Conservation (phyloP, 2,329 filamentous ascomycete genomes). For the Ophiosphaerella narmari region DNA sequence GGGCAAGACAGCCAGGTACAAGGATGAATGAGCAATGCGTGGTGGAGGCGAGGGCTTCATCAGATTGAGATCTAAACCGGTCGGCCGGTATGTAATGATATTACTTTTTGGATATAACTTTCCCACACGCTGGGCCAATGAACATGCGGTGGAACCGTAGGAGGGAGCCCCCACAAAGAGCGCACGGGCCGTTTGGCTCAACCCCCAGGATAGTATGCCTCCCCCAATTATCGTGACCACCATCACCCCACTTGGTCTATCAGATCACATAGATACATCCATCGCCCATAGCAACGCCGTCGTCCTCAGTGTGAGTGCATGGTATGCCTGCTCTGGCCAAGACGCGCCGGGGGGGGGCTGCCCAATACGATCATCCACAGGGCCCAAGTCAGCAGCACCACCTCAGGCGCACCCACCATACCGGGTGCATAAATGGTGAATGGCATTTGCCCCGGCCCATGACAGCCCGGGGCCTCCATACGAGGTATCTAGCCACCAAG, state of each 20-base stretch:
- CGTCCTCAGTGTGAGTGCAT: too few species aligned
- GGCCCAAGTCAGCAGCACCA: background rate
- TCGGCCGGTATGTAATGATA: constrained; percentile 13
- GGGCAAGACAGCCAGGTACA: constrained; percentile 3
- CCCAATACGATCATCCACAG: too few species aligned
- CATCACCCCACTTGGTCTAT: too few species aligned
- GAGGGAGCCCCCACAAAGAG: background rate
- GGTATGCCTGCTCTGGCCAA: too few species aligned
- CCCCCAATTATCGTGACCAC: too few species aligned
- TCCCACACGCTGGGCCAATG: background rate
- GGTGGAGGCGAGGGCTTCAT: constrained; percentile 11
- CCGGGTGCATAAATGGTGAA: constrained; percentile 3
- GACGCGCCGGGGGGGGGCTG: too few species aligned
- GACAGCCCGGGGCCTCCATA: constrained; percentile 28
- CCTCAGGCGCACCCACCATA: constrained; percentile 4
- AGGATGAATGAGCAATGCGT: constrained; percentile 3
- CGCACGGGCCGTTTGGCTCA: background rate
- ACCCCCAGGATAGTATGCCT: too few species aligned
- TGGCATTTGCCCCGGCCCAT: constrained; percentile 9
- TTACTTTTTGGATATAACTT: constrained; percentile 1
- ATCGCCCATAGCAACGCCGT: too few species aligned
- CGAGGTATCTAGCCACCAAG: constrained; percentile 15
- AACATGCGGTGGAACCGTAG: background rate
- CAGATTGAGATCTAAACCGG: constrained; percentile 12
- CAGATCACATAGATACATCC: too few species aligned